Conservation (phyloP, 2,329 filamentous ascomycete genomes). For the Emericellopsis atlantica region DNA sequence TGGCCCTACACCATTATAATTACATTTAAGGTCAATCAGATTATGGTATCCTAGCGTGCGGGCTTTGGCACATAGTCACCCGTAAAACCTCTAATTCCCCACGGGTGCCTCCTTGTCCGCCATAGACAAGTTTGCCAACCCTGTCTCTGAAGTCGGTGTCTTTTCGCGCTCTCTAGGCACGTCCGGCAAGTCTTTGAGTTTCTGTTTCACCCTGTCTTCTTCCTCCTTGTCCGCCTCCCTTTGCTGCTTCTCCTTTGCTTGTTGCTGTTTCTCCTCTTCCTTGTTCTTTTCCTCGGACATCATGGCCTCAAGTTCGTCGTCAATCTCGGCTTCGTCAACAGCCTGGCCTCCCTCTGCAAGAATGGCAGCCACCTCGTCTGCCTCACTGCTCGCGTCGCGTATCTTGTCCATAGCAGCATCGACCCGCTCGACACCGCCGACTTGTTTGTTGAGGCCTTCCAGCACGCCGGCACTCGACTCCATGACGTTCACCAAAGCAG, state of each 20-base stretch:
- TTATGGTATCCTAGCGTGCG: no score
- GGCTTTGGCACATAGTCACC: no score
- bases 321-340: slow-evolving; percentile 73
- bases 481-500: slow-evolving; percentile 75
- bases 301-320: slow-evolving; percentile 74
- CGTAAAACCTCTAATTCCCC: neutral
- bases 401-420: slow-evolving; percentile 64
- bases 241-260: slow-evolving; percentile 26
- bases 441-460: slow-evolving; percentile 57
- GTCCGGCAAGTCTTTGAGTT: slow-evolving; percentile 36
- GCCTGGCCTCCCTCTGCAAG: slow-evolving; percentile 49
- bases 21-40: no score
- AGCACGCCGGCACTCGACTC: slow-evolving; percentile 64
- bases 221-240: slow-evolving; percentile 29
- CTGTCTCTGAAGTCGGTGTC: slow-evolving; percentile 22
- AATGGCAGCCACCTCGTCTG: slow-evolving; percentile 71
- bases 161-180: slow-evolving; percentile 18
- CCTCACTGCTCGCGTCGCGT: slow-evolving; percentile 66
- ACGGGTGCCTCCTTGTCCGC: slow-evolving; percentile 3
- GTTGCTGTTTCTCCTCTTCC: slow-evolving; percentile 34
- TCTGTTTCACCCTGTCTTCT: slow-evolving; percentile 29
- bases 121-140: slow-evolving; percentile 18
- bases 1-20: no score
- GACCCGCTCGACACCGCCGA: slow-evolving; percentile 65
- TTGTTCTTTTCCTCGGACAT: slow-evolving; percentile 46